Evolutionary conservation across 208 protist genomes (phyloP).

Genomic region (Herpetomonas tarakana): DNA sequence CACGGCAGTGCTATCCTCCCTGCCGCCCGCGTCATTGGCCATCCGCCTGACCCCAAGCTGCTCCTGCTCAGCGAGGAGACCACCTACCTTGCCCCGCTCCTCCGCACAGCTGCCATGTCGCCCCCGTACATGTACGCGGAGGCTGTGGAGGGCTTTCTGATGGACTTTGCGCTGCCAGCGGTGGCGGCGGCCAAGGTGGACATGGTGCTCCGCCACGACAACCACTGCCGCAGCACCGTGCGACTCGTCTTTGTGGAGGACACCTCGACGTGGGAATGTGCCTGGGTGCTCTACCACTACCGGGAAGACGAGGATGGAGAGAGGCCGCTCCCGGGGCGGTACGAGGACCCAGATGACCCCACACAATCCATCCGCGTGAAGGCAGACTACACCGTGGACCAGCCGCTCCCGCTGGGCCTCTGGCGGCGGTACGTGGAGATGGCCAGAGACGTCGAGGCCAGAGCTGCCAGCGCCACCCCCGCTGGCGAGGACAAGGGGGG

Average conservation of each 20-base stretch:
- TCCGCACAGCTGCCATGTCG: not conserved
- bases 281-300: constrained; percentile 1
- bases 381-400: constrained; percentile 3
- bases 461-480: not conserved
- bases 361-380: constrained; percentile 2
- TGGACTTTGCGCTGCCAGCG: constrained; percentile 1
- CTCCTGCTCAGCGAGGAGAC: not conserved
- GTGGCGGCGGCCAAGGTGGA: not conserved
- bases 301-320: not conserved
- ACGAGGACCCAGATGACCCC: not conserved
- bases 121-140: not conserved
- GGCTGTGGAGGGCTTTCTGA: not conserved
- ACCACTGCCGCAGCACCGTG: not conserved
- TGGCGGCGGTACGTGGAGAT: not conserved
- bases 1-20: constrained; percentile 12
- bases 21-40: not conserved
- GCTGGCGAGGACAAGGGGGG: not conserved
- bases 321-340: not conserved
- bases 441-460: no score
- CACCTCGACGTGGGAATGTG: not conserved
- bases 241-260: not conserved
- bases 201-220: constrained; percentile 14
- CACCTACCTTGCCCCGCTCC: not conserved
- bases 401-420: not conserved
- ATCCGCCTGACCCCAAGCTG: not conserved